Conservation (phyloP, 768 basidiomycete genomes). For the Tephrocybe rancida region DNA sequence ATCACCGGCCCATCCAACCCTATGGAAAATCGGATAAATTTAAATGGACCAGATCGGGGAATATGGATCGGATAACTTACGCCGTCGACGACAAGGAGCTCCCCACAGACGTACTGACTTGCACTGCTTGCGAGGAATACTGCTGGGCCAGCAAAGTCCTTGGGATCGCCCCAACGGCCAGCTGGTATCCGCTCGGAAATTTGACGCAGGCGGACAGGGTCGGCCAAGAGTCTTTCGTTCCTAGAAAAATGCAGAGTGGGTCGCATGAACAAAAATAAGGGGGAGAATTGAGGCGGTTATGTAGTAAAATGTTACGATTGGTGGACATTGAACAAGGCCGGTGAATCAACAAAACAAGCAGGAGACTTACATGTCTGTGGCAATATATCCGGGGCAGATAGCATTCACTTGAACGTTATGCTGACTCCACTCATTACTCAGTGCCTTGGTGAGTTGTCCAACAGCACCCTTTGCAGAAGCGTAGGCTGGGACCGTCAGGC, state of each 20-base stretch:
- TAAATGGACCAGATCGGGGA: constrained; percentile 15
- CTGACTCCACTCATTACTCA: constrained; percentile 92
- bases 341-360: neutral
- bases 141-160: constrained; percentile 73
- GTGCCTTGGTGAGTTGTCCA: constrained; percentile 84
- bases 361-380: constrained; percentile 77
- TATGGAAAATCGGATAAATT: constrained; percentile 27
- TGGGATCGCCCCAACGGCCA: constrained; percentile 69
- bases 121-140: constrained; percentile 73
- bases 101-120: constrained; percentile 74
- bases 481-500: constrained; percentile 84
- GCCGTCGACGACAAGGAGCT: constrained; percentile 71
- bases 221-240: constrained; percentile 51
- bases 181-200: constrained; percentile 77
- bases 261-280: neutral
- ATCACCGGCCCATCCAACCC: constrained; percentile 67
- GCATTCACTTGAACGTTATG: constrained; percentile 89
- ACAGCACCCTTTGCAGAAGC: constrained; percentile 90
- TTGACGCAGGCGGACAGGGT: constrained; percentile 68
- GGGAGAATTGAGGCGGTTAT: neutral
- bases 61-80: constrained; percentile 34
- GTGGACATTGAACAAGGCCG: constrained; percentile 3
- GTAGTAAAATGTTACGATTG: constrained; percentile 3
- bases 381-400: constrained; percentile 87
- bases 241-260: constrained; percentile 23